These are phyloP conservation scores for Yarrowia hollandica DNA, from an alignment of 805 yeast species.

Conservation along the genomic window DNA sequence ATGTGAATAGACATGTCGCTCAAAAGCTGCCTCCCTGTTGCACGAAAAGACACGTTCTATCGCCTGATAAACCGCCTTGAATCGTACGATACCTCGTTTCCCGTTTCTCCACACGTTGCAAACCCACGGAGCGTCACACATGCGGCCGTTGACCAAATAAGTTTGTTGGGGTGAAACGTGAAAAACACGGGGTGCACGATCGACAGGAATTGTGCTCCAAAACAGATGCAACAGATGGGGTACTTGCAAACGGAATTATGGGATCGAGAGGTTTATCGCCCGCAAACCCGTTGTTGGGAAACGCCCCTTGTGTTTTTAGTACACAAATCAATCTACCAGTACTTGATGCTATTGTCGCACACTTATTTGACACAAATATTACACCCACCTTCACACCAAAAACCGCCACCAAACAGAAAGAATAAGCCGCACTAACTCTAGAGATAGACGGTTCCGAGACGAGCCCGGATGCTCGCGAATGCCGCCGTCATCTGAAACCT, in stretches of 20 bases:
- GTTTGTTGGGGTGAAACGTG: slow-evolving; percentile 19
- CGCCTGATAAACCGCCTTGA: slow-evolving; percentile 12
- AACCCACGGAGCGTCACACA: slow-evolving; percentile 1
- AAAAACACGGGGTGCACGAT: no score
- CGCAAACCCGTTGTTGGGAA: no score
- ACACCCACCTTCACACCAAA: no score
- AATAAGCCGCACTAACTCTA: slow-evolving; percentile 3
- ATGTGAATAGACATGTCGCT: slow-evolving; percentile 8
- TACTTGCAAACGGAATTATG: no score
- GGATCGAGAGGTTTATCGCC: no score
- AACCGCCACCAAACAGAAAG: not conserved
- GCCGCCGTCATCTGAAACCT: not conserved
- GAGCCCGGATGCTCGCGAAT: not conserved
- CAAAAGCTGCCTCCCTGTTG: not conserved
- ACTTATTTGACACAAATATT: no score
- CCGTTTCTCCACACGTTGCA: not conserved
- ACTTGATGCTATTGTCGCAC: no score
- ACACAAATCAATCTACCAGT: no score
- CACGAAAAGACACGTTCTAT: not conserved
- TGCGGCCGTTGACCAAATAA: not conserved
- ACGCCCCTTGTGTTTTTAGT: no score
- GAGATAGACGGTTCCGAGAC: not conserved
- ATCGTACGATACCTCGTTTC: slow-evolving; percentile 15
- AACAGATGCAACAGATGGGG: no score
- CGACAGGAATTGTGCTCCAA: no score